Evolutionary conservation across 2,329 filamentous ascomycete genomes (phyloP), one percentile per base, ranked within the genome.

Genomic region (Chaetoscypha palmicola): DNA sequence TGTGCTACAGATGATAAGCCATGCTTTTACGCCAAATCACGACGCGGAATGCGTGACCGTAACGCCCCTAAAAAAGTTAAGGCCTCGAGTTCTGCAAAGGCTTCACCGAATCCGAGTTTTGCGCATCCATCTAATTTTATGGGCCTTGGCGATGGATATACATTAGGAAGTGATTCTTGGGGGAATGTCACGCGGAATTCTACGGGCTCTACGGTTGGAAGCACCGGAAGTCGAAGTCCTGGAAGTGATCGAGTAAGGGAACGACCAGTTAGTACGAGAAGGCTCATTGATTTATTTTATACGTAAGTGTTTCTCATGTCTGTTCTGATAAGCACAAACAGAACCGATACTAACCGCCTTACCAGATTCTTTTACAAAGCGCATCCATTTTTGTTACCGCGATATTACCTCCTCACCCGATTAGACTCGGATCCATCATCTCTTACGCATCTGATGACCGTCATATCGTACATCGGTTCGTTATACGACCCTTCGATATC

Each of bases 11-110:
- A 66, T 34, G 64, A 63, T 20, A 69, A 68, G 45, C 59, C 66
- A 21, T 74, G 71, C 44, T 64, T 63, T 45, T 74, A 73, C 56
- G 63, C 68, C 16, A 67, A 67, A 49, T 74, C 71, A 10, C 63
- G 70, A 26, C 62, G 71, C 51, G 70, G 71, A 10, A 66, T 58
- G 54, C 49, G 55, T 40, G 54, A 58, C 24, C 48, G 47, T 35
- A 56, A 45, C 41, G 46, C 49, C 5, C 44, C 50, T 23, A 43
- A 47, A 22, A 58, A 53, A 28, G 48, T 43, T 12, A 44, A 39
- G 12, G 3, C 24, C 4, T 31, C 37, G 34, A 36, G 31, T 11
- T 48, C 51, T 38, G 43, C 47, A 32, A 44, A 39, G 30, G 37
- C 19, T 17, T 43, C 32, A 23, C 42, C 24, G 3, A 49, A 40